These are phyloP conservation scores for Aspergillaceae sp. DNA, from an alignment of 2,329 filamentous ascomycete species.

Conservation along the genomic window DNA sequence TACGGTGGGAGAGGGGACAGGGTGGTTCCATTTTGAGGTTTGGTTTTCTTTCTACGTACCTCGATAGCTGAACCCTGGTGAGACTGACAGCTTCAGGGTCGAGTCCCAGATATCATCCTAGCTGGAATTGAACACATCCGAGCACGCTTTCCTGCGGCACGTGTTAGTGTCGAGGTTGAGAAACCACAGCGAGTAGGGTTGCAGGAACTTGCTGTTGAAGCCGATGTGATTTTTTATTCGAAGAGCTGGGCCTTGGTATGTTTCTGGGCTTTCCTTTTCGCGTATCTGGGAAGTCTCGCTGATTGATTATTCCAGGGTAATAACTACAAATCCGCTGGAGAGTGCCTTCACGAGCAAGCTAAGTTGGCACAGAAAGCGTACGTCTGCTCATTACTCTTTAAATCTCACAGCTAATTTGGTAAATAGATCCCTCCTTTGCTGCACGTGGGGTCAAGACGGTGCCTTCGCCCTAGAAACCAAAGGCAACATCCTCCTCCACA, in stretches of 20 bases:
- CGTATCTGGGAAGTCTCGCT: neutral
- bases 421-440: constrained; percentile 43
- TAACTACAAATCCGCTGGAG: constrained; percentile 41
- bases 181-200: constrained; percentile 57
- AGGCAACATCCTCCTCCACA: constrained; percentile 28
- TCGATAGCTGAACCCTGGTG: neutral
- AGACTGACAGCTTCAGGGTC: constrained; percentile 41
- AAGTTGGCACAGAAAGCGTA: constrained; percentile 39
- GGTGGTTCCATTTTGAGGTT: constrained; percentile 68
- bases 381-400: constrained; percentile 9
- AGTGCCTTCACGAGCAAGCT: constrained; percentile 44
- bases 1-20: constrained; percentile 26
- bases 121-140: constrained; percentile 53
- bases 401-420: neutral
- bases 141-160: constrained; percentile 34
- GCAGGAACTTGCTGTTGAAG: constrained; percentile 50
- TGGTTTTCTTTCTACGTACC: constrained; percentile 10
- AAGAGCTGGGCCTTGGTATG: constrained; percentile 60
- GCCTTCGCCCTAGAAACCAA: constrained; percentile 40
- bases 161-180: constrained; percentile 63
- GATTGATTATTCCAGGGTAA: constrained; percentile 13
- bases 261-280: neutral
- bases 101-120: constrained; percentile 53
- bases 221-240: constrained; percentile 67
- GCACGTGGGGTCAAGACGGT: constrained; percentile 53